Evolutionary conservation across 2,329 filamentous ascomycete species (phyloP).

Genomic region (Cercospora zeae-maydis): DNA sequence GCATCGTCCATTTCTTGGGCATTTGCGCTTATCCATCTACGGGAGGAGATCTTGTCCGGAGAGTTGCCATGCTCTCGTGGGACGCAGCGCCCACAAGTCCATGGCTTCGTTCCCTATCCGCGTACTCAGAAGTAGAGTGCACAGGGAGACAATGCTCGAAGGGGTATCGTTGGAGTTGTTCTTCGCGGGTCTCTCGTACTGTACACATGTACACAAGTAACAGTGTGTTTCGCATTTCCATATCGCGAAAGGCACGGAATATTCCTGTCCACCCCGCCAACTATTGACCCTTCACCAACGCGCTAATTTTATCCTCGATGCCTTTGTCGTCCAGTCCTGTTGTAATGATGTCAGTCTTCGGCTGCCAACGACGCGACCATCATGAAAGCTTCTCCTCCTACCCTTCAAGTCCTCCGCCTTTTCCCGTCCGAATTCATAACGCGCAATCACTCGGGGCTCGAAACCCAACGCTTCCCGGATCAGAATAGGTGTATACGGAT

Average conservation of each 20-base stretch:
- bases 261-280: background rate
- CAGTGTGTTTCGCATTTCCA: background rate
- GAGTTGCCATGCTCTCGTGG: background rate
- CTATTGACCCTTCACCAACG: slow-evolving; percentile 54
- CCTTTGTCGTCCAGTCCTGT: slow-evolving; percentile 65
- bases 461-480: slow-evolving; percentile 87
- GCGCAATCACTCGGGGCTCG: slow-evolving; percentile 79
- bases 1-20: background rate
- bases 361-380: background rate
- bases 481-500: slow-evolving; percentile 89
- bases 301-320: slow-evolving; percentile 65
- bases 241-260: background rate
- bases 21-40: background rate
- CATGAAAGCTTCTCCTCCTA: slow-evolving; percentile 33
- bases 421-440: slow-evolving; percentile 76
- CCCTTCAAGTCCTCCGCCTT: slow-evolving; percentile 61
- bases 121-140: background rate
- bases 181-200: slow-evolving; percentile 19
- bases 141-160: background rate
- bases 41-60: background rate
- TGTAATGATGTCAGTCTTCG: background rate
- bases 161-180: slow-evolving; percentile 18
- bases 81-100: background rate
- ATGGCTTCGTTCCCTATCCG: background rate
- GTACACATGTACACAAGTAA: slow-evolving; percentile 28